Percentiles rank a stretch among this genome's conserved stretches.
phyloP scores from a whole-genome alignment of 2,329 filamentous ascomycete genomes.

The Fusarium napiforme region DNA sequence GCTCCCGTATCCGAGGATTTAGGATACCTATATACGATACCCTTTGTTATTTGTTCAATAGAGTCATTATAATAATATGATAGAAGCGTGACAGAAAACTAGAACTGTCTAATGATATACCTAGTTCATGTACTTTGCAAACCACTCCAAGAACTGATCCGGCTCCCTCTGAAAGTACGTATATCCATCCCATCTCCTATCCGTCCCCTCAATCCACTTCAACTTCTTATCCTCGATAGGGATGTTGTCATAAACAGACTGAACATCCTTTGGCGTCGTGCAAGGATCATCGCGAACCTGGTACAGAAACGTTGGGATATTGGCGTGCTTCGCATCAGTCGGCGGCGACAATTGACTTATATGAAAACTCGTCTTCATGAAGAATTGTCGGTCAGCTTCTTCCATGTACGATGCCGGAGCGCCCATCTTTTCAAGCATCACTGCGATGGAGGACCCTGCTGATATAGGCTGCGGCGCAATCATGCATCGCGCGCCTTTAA shows the following conservation, averaged over 20 bases:
- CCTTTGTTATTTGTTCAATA: neutral
- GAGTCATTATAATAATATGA: neutral
- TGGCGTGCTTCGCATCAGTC: conserved; percentile 19
- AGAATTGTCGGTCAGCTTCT: conserved; percentile 21
- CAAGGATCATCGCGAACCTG: conserved; percentile 21
- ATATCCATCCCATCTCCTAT: conserved; percentile 25
- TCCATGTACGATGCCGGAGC: conserved; percentile 18
- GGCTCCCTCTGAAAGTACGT: conserved; percentile 30
- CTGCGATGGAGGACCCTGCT: neutral
- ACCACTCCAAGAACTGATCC: conserved; percentile 30
- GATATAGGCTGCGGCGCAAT: conserved; percentile 25
- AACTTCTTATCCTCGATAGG: conserved; percentile 21
- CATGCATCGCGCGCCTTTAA: conserved; percentile 23
- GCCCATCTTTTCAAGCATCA: conserved; percentile 11
- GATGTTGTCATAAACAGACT: conserved; percentile 30
- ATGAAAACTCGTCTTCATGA: conserved; percentile 32
- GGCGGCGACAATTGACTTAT: conserved; percentile 5
- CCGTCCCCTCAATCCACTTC: conserved; percentile 23
- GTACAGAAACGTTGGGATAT: conserved; percentile 26
- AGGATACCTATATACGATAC: conserved; percentile 14
- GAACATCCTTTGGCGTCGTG: conserved; percentile 23
- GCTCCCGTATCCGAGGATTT: accelerated
- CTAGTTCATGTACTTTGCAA: conserved; percentile 21
- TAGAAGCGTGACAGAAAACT: accelerated
- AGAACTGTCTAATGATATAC: accelerated